These are phyloP conservation scores for Paramarasmius palmivorus DNA, from an alignment of 1,284 basidiomycete species.

Conservation along the genomic window DNA sequence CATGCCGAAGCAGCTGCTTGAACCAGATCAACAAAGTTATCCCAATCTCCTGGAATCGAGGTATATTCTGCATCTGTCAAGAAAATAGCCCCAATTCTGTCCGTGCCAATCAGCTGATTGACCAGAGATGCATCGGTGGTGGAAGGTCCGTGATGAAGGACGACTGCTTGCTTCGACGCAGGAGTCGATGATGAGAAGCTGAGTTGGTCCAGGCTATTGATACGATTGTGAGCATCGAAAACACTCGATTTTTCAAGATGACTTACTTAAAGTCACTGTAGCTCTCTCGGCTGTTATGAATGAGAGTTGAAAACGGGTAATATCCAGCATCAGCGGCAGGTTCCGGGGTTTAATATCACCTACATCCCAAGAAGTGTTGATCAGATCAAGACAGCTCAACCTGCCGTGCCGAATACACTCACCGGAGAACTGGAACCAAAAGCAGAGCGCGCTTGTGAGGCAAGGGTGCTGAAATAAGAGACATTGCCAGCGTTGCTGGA, in stretches of 20 bases:
- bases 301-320: slow-evolving; percentile 20
- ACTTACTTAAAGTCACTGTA: slow-evolving; percentile 20
- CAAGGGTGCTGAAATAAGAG: slow-evolving; percentile 17
- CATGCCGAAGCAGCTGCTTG: no score
- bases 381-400: not conserved
- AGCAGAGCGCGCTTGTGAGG: not conserved
- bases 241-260: not conserved
- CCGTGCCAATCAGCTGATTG: slow-evolving; percentile 8
- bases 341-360: slow-evolving; percentile 24
- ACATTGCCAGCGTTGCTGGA: slow-evolving; percentile 14
- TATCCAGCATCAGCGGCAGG: slow-evolving; percentile 12
- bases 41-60: not conserved
- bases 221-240: not conserved
- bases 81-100: slow-evolving; percentile 20
- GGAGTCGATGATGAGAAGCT: slow-evolving; percentile 17
- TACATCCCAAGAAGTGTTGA: not conserved
- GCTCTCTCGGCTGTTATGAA: slow-evolving; percentile 21
- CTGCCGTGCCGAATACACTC: not conserved
- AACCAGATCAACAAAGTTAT: slow-evolving; percentile 1
- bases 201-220: slow-evolving; percentile 7
- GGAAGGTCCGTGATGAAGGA: slow-evolving; percentile 21
- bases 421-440: slow-evolving; percentile 6
- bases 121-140: slow-evolving; percentile 12
- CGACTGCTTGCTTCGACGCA: slow-evolving; percentile 19
- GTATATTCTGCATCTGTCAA: slow-evolving; percentile 15